phyloP scores from a whole-genome alignment of 352 stramenopile species.

The Pythium myriotylum region DNA sequence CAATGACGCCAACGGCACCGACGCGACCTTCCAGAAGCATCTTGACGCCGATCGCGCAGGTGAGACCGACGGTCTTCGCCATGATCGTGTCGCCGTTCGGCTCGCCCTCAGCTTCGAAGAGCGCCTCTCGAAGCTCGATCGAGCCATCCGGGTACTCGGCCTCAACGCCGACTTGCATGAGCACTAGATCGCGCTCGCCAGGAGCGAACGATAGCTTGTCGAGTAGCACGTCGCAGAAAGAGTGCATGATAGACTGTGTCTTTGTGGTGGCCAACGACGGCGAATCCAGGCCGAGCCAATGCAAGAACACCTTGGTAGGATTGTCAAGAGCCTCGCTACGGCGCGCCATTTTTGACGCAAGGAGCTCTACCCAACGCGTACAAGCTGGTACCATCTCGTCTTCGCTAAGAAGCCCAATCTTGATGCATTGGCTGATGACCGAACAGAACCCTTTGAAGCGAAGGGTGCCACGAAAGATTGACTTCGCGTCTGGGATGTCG shows the following conservation, averaged over 20 bases:
- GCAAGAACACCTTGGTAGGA: constrained; percentile 35
- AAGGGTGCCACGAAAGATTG: constrained; percentile 87
- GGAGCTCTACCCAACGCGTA: constrained; percentile 48
- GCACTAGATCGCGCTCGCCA: constrained; percentile 78
- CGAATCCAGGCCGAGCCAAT: constrained; percentile 40
- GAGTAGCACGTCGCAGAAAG: constrained; percentile 58
- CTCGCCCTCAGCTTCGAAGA: constrained; percentile 62
- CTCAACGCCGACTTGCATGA: constrained; percentile 56
- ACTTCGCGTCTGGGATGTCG: constrained; percentile 58
- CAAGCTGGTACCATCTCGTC: constrained; percentile 17
- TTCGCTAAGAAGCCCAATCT: constrained; percentile 68
- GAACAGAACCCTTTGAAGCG: constrained; percentile 82
- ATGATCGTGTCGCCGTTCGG: constrained; percentile 68
- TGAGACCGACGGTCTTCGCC: constrained; percentile 86
- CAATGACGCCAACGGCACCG: constrained; percentile 47
- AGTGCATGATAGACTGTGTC: constrained; percentile 37
- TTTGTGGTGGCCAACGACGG: constrained; percentile 16
- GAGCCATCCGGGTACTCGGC: constrained; percentile 42
- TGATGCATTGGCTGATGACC: constrained; percentile 66
- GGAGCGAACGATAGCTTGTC: constrained; percentile 55
- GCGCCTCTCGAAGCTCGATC: constrained; percentile 49
- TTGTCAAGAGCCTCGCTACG: constrained; percentile 21
- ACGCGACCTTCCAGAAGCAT: constrained; percentile 68
- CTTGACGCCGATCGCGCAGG: constrained; percentile 72
- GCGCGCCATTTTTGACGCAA: constrained; percentile 37